phyloP scores from a whole-genome alignment of 225 moss, liverwort and hornwort genomes.

The Pleurozium schreberi region DNA sequence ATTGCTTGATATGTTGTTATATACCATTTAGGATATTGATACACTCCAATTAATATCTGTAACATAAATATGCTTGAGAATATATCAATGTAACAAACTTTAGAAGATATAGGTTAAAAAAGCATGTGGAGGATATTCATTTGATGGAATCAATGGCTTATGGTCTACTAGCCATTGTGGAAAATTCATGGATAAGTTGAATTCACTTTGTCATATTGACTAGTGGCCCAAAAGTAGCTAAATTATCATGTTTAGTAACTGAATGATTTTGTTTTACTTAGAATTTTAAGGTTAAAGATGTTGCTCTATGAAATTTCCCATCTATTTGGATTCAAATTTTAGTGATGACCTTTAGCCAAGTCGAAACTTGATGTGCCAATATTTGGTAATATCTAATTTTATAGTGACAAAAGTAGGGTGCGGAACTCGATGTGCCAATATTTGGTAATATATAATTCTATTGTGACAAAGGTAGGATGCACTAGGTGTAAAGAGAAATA shows the following conservation, averaged over 20 bases:
- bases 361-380: too few species aligned
- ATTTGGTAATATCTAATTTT: too few species aligned
- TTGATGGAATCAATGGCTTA: neutral
- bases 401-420: too few species aligned
- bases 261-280: neutral
- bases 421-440: rapidly evolving
- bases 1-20: neutral
- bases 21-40: neutral
- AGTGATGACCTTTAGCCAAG: rapidly evolving
- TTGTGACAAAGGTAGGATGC: neutral
- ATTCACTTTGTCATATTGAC: neutral
- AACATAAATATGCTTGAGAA: neutral
- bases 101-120: neutral
- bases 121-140: neutral
- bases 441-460: neutral
- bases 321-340: neutral
- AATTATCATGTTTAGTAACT: neutral
- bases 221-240: neutral
- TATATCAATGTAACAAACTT: neutral
- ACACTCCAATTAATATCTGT: neutral
- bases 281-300: neutral
- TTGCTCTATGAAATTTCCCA: rapidly evolving
- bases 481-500: neutral
- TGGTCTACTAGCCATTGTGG: neutral
- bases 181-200: neutral